phyloP scores from a whole-genome alignment of 169 alveolate species.

The Toxoplasma gondii region DNA sequence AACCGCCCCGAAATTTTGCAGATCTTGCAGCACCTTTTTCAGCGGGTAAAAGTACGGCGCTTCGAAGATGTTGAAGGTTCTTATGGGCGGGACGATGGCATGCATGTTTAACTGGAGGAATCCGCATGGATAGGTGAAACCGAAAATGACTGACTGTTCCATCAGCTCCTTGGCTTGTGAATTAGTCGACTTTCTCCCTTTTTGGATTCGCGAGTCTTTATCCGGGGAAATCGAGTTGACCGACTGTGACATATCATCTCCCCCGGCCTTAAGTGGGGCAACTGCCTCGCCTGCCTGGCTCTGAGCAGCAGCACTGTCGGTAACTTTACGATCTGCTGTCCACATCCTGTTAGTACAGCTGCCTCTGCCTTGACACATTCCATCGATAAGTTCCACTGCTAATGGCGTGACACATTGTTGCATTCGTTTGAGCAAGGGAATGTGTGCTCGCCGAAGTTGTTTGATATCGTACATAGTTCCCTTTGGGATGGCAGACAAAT shows the following conservation, averaged over 20 bases:
- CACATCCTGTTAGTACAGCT: neutral
- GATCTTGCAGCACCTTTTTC: conserved; percentile 40
- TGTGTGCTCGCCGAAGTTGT: conserved; percentile 42
- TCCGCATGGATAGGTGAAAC: conserved; percentile 56
- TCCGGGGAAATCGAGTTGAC: neutral
- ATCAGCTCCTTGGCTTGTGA: neutral
- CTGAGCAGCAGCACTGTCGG: neutral
- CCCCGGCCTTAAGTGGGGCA: neutral
- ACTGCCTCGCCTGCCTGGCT: neutral
- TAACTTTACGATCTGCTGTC: neutral
- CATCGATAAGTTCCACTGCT: neutral
- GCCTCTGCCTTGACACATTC: neutral
- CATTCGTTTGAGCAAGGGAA: conserved; percentile 42
- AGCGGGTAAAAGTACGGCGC: conserved; percentile 49
- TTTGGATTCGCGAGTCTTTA: neutral
- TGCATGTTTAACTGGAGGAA: conserved; percentile 53
- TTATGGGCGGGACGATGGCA: conserved; percentile 46
- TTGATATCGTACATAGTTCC: conserved; percentile 52
- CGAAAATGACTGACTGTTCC: conserved; percentile 1
- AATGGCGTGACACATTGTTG: neutral
- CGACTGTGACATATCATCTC: neutral
- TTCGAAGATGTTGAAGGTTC: conserved; percentile 1
- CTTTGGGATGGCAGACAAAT: conserved; percentile 43
- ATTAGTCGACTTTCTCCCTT: neutral
- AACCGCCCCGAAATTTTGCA: conserved; percentile 1